These are phyloP conservation scores for Saturnispora kantuleensis DNA, from an alignment of 805 yeast genomes.

Conservation along the genomic window DNA sequence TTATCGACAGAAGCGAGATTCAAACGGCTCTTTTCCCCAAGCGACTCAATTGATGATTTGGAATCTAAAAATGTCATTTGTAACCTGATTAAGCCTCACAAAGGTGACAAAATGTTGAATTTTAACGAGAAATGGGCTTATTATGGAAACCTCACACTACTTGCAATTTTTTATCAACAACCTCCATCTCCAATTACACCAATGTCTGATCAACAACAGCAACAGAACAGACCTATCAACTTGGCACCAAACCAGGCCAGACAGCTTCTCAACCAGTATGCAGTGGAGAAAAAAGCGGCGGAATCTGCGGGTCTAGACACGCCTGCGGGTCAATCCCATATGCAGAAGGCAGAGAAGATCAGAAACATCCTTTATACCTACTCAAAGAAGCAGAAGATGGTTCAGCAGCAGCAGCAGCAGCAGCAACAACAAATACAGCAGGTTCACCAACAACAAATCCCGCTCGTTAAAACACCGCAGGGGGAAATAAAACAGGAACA, in stretches of 20 bases:
- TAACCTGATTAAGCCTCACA: neutral
- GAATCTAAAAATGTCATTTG: conserved; percentile 4
- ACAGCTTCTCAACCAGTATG: conserved; percentile 50
- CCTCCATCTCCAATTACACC: neutral
- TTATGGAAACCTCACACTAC: too few relatives aligned
- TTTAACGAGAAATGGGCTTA: too few relatives aligned
- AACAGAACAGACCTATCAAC: conserved; percentile 6
- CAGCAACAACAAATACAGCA: conserved; percentile 10
- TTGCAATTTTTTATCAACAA: neutral
- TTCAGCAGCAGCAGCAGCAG: conserved; percentile 24
- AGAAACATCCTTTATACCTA: conserved; percentile 47
- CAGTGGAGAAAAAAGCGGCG: conserved; percentile 51
- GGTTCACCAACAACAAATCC: conserved; percentile 8
- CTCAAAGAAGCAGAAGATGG: conserved; percentile 21
- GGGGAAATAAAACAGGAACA: neutral
- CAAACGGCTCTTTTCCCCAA: conserved; percentile 12
- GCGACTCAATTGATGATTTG: conserved; percentile 1
- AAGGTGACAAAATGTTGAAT: too few relatives aligned
- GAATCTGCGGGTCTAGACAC: conserved; percentile 50
- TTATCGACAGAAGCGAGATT: conserved; percentile 24
- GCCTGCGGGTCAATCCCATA: conserved; percentile 52
- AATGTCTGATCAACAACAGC: neutral
- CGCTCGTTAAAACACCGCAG: conserved; percentile 8
- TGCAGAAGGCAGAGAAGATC: conserved; percentile 52
- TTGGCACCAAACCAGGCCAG: conserved; percentile 40